Evolutionary conservation across 2,329 filamentous ascomycete genomes (phyloP).

Genomic region (Xylaria sp.): DNA sequence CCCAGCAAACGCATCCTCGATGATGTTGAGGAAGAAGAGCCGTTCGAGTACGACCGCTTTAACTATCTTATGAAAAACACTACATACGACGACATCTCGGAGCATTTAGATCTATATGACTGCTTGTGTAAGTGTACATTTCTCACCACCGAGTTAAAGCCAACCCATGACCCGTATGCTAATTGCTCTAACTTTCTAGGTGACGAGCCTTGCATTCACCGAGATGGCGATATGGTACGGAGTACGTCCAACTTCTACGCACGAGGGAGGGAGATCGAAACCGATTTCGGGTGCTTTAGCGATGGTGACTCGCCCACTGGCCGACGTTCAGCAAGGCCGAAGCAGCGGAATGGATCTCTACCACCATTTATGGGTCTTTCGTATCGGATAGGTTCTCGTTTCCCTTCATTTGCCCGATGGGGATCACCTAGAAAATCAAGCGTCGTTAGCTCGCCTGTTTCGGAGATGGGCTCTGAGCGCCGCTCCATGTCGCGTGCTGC

Average conservation of each 20-base stretch:
- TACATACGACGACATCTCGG: conserved; percentile 49
- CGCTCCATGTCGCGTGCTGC: conserved; percentile 73
- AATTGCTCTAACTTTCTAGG: conserved; percentile 54
- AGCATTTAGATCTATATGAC: conserved; percentile 64
- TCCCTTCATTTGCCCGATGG: conserved; percentile 64
- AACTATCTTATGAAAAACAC: conserved; percentile 59
- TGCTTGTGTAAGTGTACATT: conserved; percentile 76
- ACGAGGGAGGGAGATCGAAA: conserved; percentile 63
- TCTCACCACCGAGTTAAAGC: neutral
- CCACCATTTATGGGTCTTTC: conserved; percentile 70
- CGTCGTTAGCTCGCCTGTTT: conserved; percentile 69
- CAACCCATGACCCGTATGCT: conserved; percentile 1
- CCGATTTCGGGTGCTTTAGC: conserved; percentile 73
- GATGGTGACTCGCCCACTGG: conserved; percentile 66
- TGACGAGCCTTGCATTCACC: conserved; percentile 70
- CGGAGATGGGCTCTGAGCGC: conserved; percentile 85
- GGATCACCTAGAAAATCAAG: conserved; percentile 58
- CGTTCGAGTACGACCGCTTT: conserved; percentile 69
- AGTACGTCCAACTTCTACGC: conserved; percentile 52
- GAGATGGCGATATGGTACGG: conserved; percentile 56
- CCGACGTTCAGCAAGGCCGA: conserved; percentile 60
- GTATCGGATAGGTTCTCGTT: conserved; percentile 71
- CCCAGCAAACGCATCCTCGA: conserved; percentile 75
- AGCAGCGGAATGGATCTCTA: conserved; percentile 66
- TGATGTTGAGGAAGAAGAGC: conserved; percentile 89